phyloP scores from a whole-genome alignment of 2,329 filamentous ascomycete genomes.

The Myriosclerotinia scirpicola region DNA sequence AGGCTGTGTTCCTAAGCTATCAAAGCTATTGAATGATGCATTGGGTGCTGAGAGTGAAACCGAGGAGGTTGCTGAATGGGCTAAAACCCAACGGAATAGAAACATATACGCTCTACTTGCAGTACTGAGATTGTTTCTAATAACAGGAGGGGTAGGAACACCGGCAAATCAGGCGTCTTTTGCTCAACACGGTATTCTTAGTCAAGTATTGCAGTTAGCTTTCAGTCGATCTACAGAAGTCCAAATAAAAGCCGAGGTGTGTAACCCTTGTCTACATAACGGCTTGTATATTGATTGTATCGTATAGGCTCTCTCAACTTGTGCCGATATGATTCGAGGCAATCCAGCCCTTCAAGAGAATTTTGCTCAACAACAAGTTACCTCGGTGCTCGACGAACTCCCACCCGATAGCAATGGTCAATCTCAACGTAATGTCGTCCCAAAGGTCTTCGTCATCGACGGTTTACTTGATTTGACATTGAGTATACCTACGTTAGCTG shows the following conservation, averaged over 20 bases:
- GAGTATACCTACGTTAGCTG: conserved; percentile 61
- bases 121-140: conserved; percentile 82
- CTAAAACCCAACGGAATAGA: conserved; percentile 75
- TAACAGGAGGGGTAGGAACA: conserved; percentile 76
- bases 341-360: conserved; percentile 80
- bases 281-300: conserved; percentile 26
- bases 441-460: conserved; percentile 85
- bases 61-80: conserved; percentile 68
- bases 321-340: conserved; percentile 82
- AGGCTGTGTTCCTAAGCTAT: conserved; percentile 73
- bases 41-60: conserved; percentile 55
- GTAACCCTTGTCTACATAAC: conserved; percentile 21
- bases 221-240: conserved; percentile 73
- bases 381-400: conserved; percentile 52
- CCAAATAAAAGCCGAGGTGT: conserved; percentile 78
- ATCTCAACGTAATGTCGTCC: conserved; percentile 50
- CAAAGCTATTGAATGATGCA: conserved; percentile 64
- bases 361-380: conserved; percentile 84
- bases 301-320: conserved; percentile 71
- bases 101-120: conserved; percentile 89
- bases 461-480: conserved; percentile 82
- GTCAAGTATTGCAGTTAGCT: conserved; percentile 76
- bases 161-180: conserved; percentile 82
- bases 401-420: conserved; percentile 44
- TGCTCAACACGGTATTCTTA: conserved; percentile 77